Base-by-base conservation (phyloP, 495 filamentous ascomycete genomes). In the Penicillium turbatum region DNA sequence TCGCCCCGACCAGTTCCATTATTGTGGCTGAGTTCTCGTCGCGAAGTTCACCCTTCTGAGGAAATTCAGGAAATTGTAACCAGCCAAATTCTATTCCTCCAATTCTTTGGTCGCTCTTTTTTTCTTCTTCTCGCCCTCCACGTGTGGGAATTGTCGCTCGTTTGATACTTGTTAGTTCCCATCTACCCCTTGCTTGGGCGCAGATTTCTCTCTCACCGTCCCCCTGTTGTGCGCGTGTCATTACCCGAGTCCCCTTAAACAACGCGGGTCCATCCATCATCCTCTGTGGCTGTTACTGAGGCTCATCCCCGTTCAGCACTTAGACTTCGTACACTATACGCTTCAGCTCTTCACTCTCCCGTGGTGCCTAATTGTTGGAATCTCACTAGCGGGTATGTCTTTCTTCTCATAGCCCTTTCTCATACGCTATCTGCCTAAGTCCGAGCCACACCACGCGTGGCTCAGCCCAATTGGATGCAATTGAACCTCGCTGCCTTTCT, bases 21-120 rank as follows among this genome's bases (percentile, higher is more conserved):
- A 24, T 24, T 43, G 49, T 51, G 49, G 49, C 49, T 51, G 49
- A 43, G 49, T 32, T 11, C 30, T 42, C 29, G 21, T 32, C 30
- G 34, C 38, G 29, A 43, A 43, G 30, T 24, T 31, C 7, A 17
- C n/a, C 16, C 16, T 31, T 13, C 37, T 27, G n/a, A 12, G 16
- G 17, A 43, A 43, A 35, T 42, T n/a, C 13, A 34, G 38, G 11
- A 51, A 49, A 49, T 49, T 43, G 17, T 2, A 24, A 43, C 30
- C 38, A 43, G 17, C 5, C 49, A 3, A 35, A 35, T 36, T 51
- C 30, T 35, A 43, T 51, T 38, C 49, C 49, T 51, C 27, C 30
- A 51, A 35, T 51, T 43, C 13, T 17, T 10, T 17, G n/a, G 21
- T 32, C 29, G 9, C 31, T 32, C 27, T 17, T 35, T 42, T 34